A percentile compares a stretch with the other conserved stretches of the same genome.
phyloP scores from a whole-genome alignment of 805 yeast genomes.

The Metschnikowia continentalis region DNA sequence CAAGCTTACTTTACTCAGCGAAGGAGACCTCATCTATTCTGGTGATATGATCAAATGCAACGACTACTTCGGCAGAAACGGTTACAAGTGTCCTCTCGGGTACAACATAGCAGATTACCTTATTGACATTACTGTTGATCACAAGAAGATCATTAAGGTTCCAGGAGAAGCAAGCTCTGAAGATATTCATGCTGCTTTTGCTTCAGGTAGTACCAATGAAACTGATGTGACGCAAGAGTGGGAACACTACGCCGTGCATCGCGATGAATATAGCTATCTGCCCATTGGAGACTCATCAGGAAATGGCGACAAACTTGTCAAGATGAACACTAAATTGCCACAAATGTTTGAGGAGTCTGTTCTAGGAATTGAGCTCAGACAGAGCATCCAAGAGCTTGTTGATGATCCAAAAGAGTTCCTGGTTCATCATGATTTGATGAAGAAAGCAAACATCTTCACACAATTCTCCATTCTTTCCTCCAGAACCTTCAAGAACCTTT shows the following conservation, averaged over 20 bases:
- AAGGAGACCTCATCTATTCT: slow-evolving; percentile 82
- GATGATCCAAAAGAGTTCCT: slow-evolving; percentile 25
- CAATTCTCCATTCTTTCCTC: slow-evolving; percentile 76
- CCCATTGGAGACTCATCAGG: slow-evolving; percentile 17
- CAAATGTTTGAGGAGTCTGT: slow-evolving; percentile 35
- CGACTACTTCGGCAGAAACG: slow-evolving; percentile 69
- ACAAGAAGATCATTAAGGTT: slow-evolving; percentile 29
- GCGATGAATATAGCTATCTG: slow-evolving; percentile 56
- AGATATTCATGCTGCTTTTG: slow-evolving; percentile 30
- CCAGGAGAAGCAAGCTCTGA: slow-evolving; percentile 13
- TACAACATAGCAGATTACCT: slow-evolving; percentile 92
- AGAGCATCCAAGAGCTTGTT: slow-evolving; percentile 31
- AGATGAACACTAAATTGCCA: slow-evolving; percentile 27
- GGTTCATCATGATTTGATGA: slow-evolving; percentile 29
- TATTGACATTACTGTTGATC: slow-evolving; percentile 83
- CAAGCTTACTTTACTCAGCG: slow-evolving; percentile 71
- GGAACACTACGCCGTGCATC: slow-evolving; percentile 79
- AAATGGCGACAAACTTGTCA: slow-evolving; percentile 19
- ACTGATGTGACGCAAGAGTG: slow-evolving; percentile 72
- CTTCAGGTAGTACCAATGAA: slow-evolving; percentile 22
- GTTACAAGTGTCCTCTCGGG: slow-evolving; percentile 81
- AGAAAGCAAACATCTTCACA: slow-evolving; percentile 53
- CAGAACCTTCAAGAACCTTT: slow-evolving; percentile 86
- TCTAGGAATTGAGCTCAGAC: slow-evolving; percentile 36
- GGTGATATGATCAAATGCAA: slow-evolving; percentile 76